Conservation (phyloP, 1,139 yeast genomes). For the Lodderomyces jiufengensis region DNA sequence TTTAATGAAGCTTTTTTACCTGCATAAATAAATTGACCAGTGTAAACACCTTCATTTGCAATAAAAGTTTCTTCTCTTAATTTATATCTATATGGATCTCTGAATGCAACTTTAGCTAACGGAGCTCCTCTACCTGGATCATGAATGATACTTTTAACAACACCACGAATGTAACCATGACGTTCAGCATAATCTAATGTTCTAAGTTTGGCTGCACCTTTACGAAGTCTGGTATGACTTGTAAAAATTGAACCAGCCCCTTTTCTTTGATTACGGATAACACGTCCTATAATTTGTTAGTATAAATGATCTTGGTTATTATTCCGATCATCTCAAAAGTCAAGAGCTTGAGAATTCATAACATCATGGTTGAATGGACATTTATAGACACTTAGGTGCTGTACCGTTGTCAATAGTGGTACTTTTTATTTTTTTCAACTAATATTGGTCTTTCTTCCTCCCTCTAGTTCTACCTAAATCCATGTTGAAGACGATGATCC, state of each 20-base stretch:
- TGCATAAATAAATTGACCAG: conserved; percentile 98
- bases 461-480: no score
- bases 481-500: no score
- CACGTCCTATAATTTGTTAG: conserved; percentile 76
- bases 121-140: conserved; percentile 99
- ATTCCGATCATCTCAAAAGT: no score
- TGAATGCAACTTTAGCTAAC: conserved; percentile 97
- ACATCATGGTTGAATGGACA: no score
- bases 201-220: conserved; percentile 99
- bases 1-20: conserved; percentile 98
- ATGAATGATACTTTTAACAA: conserved; percentile 97
- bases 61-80: conserved; percentile 97
- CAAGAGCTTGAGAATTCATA: no score
- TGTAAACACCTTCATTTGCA: conserved; percentile 99
- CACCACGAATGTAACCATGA: conserved; percentile 99
- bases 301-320: conserved; percentile 7
- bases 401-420: no score
- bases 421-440: no score
- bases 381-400: no score
- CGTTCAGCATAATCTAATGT: conserved; percentile 99
- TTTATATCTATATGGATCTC: conserved; percentile 99
- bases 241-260: conserved; percentile 99
- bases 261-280: conserved; percentile 99
- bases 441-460: no score
- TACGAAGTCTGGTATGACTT: conserved; percentile 99